Base-by-base conservation (phyloP, 2,329 filamentous ascomycete genomes). In the Pseudocercospora fijiensis region DNA sequence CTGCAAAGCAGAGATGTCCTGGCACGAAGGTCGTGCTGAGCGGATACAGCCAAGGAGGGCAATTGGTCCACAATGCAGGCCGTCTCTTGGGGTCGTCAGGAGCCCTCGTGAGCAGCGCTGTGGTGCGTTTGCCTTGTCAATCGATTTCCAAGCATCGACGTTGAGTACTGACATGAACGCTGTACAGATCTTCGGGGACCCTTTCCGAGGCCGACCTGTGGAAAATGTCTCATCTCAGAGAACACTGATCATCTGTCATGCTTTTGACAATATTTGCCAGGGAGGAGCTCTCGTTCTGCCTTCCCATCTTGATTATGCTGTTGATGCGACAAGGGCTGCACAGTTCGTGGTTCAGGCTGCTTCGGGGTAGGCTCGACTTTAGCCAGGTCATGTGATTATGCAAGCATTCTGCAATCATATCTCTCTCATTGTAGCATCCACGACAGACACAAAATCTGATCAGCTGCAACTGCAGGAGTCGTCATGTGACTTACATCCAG, bases 181-280 rank as follows among this genome's bases (percentile, higher is more conserved):
- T 24, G 7, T 28, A 60, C 37, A 64, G 65, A 76, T 77, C 53
- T 78, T 78, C 47, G 76, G 76, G 16, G 76, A 78, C 64, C 76
- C 76, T 62, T 67, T 76, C 58, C 73, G 76, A 27, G 74, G 74
- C 6, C 56, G 76, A 24, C 41, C 76, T 3, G 72, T 77, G 13
- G 73, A 72, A n/a, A 70, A 69, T 13, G 69, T 77, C 20, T 57
- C 72, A n/a, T 68, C 71, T 37, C 69, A 70, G 18, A 73, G 74
- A 37, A 74, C 73, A 6, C 72, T 73, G 49, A 69, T 76, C 45
- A 72, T 78, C 22, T 78, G 76, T 56, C 74, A 76, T 27, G 66
- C 63, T 3, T 73, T 73, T 11, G 76, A 78, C 60, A 63, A 73
- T 47, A 78, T 77, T 43, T 78, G 76, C 57, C 67, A 70, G 0